Evolutionary conservation across 78 protist genomes (phyloP), one percentile per base, ranked within the genome.

Genomic region (slime mould (Dictyostelium discoideum)): DNA sequence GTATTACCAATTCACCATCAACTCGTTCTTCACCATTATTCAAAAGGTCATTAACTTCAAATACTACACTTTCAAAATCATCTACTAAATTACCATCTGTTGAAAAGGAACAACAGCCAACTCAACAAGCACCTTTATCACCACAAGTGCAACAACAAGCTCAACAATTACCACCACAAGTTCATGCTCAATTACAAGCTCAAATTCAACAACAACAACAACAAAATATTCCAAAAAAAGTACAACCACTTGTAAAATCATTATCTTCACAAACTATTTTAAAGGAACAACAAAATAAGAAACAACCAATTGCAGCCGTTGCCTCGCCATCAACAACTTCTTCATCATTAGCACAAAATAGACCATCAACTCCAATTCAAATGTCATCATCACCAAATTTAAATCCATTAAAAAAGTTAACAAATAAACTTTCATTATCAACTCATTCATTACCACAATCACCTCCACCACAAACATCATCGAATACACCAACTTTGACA

Each of bases 301-400:
- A 40, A 16, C 32, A 77, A 40, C 16, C 50, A 32, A 20, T 77
- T 20, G 26, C 9, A 60, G 69, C 69, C 0, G 69, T 60, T 60
- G 4, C 57, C 8, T 6, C 57, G 0, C 6, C 57, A 9, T 46
- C 57, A 46, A 1, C 83, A 3, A 5, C 48, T 24, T 29, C 81
- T 37, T 37, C 82, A 11, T 76, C 48, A n/a, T 24, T 32, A 79
- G 44, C 65, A 11, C 50, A 32, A 44, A 74, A 63, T 37, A 84
- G 77, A 85, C 67, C 69, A 69, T 22, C 65, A 44, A 50, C 81
- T 22, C 81, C 90, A 26, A 72, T n/a, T 44, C 90, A 74, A 85
- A 24, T 42, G 39, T 44, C 77, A 18, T 39, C 88, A 84, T 63
- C 74, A 9, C 88, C 78, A 84, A 63, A 42, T n/a, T 14, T 69